These are phyloP conservation scores for Psilocybe azurescens DNA, from an alignment of 768 basidiomycete genomes.

Conservation along the genomic window DNA sequence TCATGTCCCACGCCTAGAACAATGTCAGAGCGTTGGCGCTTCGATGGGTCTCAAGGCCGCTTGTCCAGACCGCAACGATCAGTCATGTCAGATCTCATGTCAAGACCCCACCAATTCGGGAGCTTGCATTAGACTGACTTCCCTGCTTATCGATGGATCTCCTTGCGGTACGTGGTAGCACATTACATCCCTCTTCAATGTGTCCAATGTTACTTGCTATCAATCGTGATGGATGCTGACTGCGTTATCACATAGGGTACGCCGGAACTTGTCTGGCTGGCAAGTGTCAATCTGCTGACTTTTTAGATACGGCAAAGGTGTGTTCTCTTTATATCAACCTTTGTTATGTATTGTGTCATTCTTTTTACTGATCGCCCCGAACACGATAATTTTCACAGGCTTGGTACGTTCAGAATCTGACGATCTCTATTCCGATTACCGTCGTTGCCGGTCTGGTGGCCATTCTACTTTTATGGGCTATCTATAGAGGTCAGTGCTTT, in stretches of 20 bases:
- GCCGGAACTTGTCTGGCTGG: constrained; percentile 72
- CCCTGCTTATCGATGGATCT: constrained; percentile 79
- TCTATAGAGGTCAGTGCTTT: constrained; percentile 46
- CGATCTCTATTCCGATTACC: constrained; percentile 81
- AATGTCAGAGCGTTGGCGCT: constrained; percentile 77
- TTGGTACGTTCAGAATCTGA: constrained; percentile 78
- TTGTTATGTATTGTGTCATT: constrained; percentile 9
- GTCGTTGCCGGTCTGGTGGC: constrained; percentile 69
- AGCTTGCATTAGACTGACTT: constrained; percentile 73
- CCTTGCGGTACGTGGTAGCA: constrained; percentile 67
- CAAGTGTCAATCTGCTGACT: constrained; percentile 62
- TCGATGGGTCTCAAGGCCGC: constrained; percentile 71
- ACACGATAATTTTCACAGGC: constrained; percentile 44
- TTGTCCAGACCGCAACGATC: constrained; percentile 68
- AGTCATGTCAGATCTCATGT: constrained; percentile 80
- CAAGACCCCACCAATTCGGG: constrained; percentile 65
- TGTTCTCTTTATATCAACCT: constrained; percentile 12
- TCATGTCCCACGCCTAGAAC: constrained; percentile 45
- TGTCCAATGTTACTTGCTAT: not conserved
- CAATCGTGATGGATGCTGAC: not conserved
- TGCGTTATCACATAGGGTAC: constrained; percentile 49
- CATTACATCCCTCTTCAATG: not conserved
- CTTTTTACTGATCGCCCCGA: constrained; percentile 13
- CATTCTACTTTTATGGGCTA: constrained; percentile 58
- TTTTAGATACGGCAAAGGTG: constrained; percentile 68